phyloP scores from a whole-genome alignment of 768 basidiomycete genomes.

The Boletus coccyginus region DNA sequence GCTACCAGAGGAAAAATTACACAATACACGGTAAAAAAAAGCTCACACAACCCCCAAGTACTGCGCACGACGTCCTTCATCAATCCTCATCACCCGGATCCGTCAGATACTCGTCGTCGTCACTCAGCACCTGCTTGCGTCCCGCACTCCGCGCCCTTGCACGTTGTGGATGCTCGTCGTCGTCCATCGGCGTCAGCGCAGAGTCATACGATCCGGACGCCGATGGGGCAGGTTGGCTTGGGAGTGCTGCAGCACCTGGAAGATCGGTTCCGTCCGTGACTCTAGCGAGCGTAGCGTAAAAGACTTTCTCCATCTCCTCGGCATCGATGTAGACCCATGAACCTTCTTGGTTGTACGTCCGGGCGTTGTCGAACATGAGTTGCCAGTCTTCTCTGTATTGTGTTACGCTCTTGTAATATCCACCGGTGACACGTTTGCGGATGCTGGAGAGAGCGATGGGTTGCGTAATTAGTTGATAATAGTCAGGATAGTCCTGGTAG shows the following conservation, averaged over 20 bases:
- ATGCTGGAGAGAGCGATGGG: slow-evolving; percentile 90
- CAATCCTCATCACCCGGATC: slow-evolving; percentile 69
- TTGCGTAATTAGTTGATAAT: slow-evolving; percentile 82
- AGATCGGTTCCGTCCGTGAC: slow-evolving; percentile 65
- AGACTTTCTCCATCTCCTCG: slow-evolving; percentile 90
- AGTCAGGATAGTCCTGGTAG: slow-evolving; percentile 84
- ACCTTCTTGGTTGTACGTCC: slow-evolving; percentile 91
- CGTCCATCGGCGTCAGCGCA: slow-evolving; percentile 78
- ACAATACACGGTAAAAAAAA: slow-evolving; percentile 12
- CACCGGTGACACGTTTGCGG: slow-evolving; percentile 66
- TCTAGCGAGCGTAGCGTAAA: slow-evolving; percentile 67
- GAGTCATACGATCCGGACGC: slow-evolving; percentile 55
- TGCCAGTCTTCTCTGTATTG: slow-evolving; percentile 78
- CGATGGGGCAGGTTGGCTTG: slow-evolving; percentile 27
- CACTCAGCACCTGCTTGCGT: slow-evolving; percentile 74
- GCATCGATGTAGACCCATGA: slow-evolving; percentile 96
- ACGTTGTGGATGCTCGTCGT: slow-evolving; percentile 64
- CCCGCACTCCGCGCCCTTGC: slow-evolving; percentile 56
- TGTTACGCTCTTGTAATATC: slow-evolving; percentile 70
- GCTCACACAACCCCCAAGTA: not conserved
- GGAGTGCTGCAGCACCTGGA: slow-evolving; percentile 61
- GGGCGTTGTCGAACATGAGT: slow-evolving; percentile 92
- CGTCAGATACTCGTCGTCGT: slow-evolving; percentile 62
- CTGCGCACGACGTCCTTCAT: slow-evolving; percentile 13
- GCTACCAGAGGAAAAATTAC: slow-evolving; percentile 9